Conservation (phyloP, 352 stramenopile genomes). For the Pythium vanterpoolii region DNA sequence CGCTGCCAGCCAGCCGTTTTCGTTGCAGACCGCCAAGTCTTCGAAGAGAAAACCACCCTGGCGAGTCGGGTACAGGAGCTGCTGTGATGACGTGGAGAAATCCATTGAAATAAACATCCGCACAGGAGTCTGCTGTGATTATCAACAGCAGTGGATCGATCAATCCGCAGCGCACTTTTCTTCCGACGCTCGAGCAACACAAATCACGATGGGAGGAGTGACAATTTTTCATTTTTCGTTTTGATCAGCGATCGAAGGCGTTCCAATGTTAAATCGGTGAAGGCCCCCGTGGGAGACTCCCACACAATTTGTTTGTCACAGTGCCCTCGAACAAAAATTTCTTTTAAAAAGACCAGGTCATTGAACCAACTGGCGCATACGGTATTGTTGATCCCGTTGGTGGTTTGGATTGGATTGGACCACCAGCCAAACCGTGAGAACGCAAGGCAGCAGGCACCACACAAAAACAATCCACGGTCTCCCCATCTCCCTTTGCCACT, state of each 20-base stretch:
- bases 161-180: background rate
- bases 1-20: slow-evolving; percentile 14
- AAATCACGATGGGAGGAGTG: background rate
- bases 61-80: background rate
- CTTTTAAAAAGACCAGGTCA: no score
- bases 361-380: no score
- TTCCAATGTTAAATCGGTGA: background rate
- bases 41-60: no score
- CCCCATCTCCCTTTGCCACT: background rate
- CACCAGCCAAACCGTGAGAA: background rate
- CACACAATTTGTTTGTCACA: no score
- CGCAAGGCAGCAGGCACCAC: background rate
- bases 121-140: no score
- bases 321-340: no score
- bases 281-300: no score
- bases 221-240: background rate
- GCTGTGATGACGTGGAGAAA: background rate
- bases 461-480: background rate
- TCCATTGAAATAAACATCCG: background rate
- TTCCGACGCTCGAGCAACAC: background rate
- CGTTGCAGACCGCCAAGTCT: background rate
- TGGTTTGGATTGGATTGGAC: background rate
- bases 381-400: background rate
- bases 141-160: no score
- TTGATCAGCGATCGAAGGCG: background rate